A percentile compares a stretch with the other conserved stretches of the same genome.
These are phyloP conservation scores for Cryptosporidium baileyi DNA, from an alignment of 169 alveolate genomes.

Conservation along the genomic window DNA sequence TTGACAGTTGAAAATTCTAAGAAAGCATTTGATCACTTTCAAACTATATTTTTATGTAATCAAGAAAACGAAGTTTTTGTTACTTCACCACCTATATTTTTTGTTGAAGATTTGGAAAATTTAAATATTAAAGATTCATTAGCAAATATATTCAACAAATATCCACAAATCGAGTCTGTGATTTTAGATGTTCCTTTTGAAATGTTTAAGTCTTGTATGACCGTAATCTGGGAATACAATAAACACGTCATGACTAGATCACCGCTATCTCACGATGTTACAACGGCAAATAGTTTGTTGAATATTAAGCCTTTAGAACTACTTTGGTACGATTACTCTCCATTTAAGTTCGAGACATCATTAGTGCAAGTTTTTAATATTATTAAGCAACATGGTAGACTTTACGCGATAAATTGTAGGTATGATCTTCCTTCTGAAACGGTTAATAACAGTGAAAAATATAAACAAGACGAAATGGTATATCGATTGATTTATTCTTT, in stretches of 20 bases:
- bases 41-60: neutral
- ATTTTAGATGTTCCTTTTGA: constrained; percentile 44
- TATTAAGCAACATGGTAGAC: constrained; percentile 38
- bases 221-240: constrained; percentile 43
- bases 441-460: neutral
- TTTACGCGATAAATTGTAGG: constrained; percentile 27
- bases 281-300: constrained; percentile 16
- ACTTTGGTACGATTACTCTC: constrained; percentile 59
- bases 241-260: constrained; percentile 69
- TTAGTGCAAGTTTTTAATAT: constrained; percentile 48
- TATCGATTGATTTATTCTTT: constrained; percentile 28
- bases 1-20: constrained; percentile 23
- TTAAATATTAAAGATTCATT: neutral
- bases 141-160: neutral
- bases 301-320: constrained; percentile 13
- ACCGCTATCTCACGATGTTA: constrained; percentile 19
- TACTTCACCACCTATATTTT: constrained; percentile 27
- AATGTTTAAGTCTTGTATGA: constrained; percentile 5
- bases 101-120: neutral
- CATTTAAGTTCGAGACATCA: constrained; percentile 49
- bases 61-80: constrained; percentile 22
- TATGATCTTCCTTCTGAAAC: constrained; percentile 41
- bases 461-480: constrained; percentile 9
- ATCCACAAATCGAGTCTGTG: constrained; percentile 49
- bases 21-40: constrained; percentile 25